Conservation (phyloP, 139 green algal genomes). For the Parachlorella kessleri region DNA sequence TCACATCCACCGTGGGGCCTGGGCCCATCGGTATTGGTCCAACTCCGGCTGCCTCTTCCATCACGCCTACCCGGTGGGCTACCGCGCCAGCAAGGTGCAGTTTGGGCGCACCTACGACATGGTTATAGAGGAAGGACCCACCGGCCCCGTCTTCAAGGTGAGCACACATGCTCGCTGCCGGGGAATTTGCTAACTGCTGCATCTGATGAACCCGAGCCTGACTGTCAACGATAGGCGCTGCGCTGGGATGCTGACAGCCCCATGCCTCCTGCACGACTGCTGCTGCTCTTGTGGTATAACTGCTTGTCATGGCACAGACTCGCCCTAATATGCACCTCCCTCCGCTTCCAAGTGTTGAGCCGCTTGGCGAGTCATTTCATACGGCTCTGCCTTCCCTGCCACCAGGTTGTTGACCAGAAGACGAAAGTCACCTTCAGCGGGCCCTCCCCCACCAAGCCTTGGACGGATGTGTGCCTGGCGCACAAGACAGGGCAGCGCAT, state of each 20-base stretch:
- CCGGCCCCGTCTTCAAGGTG: conserved; percentile 46
- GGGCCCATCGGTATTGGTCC: conserved; percentile 53
- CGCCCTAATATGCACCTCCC: no score
- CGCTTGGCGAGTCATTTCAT: no score
- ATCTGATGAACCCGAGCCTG: background rate
- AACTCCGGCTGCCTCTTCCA: conserved; percentile 52
- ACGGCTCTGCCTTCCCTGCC: no score
- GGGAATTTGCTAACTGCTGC: background rate
- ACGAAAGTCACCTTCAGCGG: conserved; percentile 35
- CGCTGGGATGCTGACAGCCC: no score
- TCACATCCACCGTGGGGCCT: conserved; percentile 38
- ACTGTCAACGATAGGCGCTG: no score
- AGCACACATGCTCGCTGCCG: background rate
- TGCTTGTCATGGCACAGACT: no score
- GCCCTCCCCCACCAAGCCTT: conserved; percentile 49
- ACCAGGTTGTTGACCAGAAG: conserved; percentile 29
- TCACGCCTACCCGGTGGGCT: conserved; percentile 60
- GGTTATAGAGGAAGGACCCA: conserved; percentile 32
- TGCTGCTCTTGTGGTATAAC: no score
- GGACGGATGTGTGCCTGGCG: conserved; percentile 53
- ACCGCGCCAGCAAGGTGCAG: conserved; percentile 45
- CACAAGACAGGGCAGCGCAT: conserved; percentile 54
- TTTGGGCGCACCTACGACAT: conserved; percentile 51
- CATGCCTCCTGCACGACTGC: no score
- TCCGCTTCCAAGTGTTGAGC: no score